Evolutionary conservation across 169 alveolate species (phyloP), one percentile per base, ranked within the genome.

Genomic region (Plasmodium sp.): DNA sequence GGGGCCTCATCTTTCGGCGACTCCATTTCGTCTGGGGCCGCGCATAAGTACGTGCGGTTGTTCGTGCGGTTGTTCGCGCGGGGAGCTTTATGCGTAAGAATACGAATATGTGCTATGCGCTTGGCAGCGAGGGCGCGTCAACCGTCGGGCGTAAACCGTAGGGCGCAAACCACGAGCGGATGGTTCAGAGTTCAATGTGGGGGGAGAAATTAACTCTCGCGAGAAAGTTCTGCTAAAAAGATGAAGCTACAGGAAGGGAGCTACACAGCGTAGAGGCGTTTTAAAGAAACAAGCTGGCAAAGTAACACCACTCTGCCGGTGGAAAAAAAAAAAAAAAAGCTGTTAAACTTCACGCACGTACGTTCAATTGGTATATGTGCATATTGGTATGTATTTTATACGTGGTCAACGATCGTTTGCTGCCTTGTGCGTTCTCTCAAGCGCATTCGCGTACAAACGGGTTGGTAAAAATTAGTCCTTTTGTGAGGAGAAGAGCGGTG

Each of bases 1-100:
- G 62, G 77, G 36, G 62, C 62, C 62, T 33, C 41, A 43, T 56
- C 92, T 36, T 84, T 84, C 31, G 92, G 92, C 36, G 83, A 71
- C 14, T 84, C 92, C 92, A 84, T 84, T 71, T 39, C 36, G 48
- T 33, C 43, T 54, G 81, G 22, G 31, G 27, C 16, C 58, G 27
- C 84, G 36, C 58, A 22, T 80, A 43, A 51, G 62, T 80, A 4
- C 34, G n/a, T 41, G 3, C 16, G 67, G 7, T 2, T 33, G 34
- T 43, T 18, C 56, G 56, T 43, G 5, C 22, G n/a, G n/a, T n/a
- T n/a, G 43, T 43, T 45, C 43, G 41, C 31, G 73, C 0, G 36
- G 33, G 58, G 36, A 58, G 31, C 12, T 83, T 33, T 54, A 75
- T 31, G 48, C 5, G 41, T 56, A 22, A 36, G 2, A 31, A 12